A percentile compares a stretch with the other conserved stretches of the same genome.
Evolutionary conservation across 345 rosid species (phyloP).

Genomic region (Clausena lansium): DNA sequence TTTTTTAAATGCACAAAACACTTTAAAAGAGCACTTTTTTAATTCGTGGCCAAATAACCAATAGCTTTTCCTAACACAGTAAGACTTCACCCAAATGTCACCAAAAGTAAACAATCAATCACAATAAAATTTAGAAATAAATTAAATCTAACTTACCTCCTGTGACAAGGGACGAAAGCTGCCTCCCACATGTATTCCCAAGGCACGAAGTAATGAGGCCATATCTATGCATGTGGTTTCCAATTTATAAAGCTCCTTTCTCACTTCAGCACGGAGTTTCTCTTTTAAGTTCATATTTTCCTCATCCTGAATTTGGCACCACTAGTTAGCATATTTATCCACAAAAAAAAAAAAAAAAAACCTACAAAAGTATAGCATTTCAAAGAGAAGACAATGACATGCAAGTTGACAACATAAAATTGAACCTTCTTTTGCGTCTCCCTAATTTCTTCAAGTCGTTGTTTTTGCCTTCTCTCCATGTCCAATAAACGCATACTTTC

Average conservation of each 20-base stretch:
- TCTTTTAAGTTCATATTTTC: slow-evolving; percentile 77
- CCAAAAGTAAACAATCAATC: background rate
- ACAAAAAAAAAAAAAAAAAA: background rate
- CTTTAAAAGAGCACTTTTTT: background rate
- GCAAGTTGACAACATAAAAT: background rate
- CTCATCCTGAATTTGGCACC: slow-evolving; percentile 51
- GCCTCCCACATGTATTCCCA: slow-evolving; percentile 64
- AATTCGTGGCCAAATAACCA: background rate
- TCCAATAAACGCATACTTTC: slow-evolving; percentile 59
- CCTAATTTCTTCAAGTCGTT: slow-evolving; percentile 84
- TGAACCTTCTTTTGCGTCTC: slow-evolving; percentile 81
- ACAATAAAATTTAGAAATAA: background rate
- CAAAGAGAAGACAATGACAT: background rate
- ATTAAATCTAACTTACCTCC: slow-evolving; percentile 47
- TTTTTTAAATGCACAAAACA: background rate
- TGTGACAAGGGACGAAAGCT: slow-evolving; percentile 46
- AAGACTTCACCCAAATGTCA: background rate
- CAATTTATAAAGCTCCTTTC: slow-evolving; percentile 56
- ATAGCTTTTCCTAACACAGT: background rate
- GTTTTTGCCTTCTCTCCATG: slow-evolving; percentile 83
- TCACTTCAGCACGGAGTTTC: slow-evolving; percentile 52
- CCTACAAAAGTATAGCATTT: background rate
- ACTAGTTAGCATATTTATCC: background rate
- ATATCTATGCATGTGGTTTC: slow-evolving; percentile 58
- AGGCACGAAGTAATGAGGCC: slow-evolving; percentile 75